phyloP scores from a whole-genome alignment of 2,329 filamentous ascomycete genomes.

The Chrysosporium queenslandicum region DNA sequence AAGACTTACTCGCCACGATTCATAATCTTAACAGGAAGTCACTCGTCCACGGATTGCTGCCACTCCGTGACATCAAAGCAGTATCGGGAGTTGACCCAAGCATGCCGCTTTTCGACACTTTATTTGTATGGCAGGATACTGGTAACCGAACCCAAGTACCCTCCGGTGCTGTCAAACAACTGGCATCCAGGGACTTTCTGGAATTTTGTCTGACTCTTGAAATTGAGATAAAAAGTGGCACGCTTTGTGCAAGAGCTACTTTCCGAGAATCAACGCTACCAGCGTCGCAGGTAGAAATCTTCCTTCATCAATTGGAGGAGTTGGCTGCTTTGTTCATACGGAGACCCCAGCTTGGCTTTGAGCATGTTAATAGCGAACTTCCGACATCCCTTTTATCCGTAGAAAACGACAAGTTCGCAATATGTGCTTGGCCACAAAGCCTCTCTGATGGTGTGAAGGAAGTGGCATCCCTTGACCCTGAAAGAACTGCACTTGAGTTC shows the following conservation, averaged over 20 bases:
- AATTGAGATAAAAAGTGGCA: slow-evolving; percentile 51
- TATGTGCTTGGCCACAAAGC: slow-evolving; percentile 33
- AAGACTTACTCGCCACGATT: slow-evolving; percentile 53
- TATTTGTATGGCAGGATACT: slow-evolving; percentile 74
- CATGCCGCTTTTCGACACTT: slow-evolving; percentile 56
- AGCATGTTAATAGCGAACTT: slow-evolving; percentile 24
- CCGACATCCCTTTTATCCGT: slow-evolving; percentile 38
- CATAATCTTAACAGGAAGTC: slow-evolving; percentile 57
- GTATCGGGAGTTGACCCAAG: slow-evolving; percentile 47
- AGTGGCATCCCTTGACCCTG: slow-evolving; percentile 41
- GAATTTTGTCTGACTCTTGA: slow-evolving; percentile 71
- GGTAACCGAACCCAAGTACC: slow-evolving; percentile 23
- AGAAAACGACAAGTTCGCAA: slow-evolving; percentile 37
- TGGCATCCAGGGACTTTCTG: slow-evolving; percentile 57
- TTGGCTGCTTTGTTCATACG: slow-evolving; percentile 40
- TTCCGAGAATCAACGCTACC: slow-evolving; percentile 49
- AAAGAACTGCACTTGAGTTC: slow-evolving; percentile 56
- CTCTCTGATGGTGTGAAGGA: slow-evolving; percentile 48
- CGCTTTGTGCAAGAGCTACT: slow-evolving; percentile 45
- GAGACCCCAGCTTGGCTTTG: slow-evolving; percentile 27
- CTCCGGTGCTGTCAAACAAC: slow-evolving; percentile 42
- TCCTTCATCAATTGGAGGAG: slow-evolving; percentile 53
- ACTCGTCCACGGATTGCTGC: slow-evolving; percentile 53
- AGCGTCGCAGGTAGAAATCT: slow-evolving; percentile 42
- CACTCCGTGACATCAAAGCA: slow-evolving; percentile 60